Conservation (phyloP, 345 rosid genomes). For the Populus nigra region DNA sequence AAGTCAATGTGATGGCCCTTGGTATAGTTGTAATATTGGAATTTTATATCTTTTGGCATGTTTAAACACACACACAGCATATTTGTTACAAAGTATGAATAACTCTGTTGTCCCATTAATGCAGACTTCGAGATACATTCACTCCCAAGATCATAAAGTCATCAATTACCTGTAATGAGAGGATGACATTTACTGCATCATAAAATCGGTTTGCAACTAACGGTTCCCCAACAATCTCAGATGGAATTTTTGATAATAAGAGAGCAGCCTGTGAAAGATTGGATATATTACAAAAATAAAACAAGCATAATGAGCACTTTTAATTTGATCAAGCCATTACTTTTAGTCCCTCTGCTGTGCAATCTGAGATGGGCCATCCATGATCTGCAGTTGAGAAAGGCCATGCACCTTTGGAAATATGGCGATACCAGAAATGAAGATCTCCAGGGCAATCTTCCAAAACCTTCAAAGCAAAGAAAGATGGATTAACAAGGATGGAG, state of each 20-base stretch:
- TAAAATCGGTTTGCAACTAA: slow-evolving; percentile 52
- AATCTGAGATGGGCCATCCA: slow-evolving; percentile 97
- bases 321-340: slow-evolving; percentile 36
- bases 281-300: slow-evolving; percentile 11
- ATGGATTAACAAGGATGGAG: slow-evolving; percentile 8
- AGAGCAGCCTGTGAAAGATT: slow-evolving; percentile 60
- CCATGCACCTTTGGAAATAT: slow-evolving; percentile 99
- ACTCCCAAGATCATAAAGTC: neutral
- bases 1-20: neutral
- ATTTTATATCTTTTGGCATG: neutral
- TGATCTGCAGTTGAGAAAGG: slow-evolving; percentile 97
- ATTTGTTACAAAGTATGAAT: neutral
- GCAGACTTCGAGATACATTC: neutral
- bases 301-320: neutral
- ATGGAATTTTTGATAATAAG: slow-evolving; percentile 62
- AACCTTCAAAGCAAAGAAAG: slow-evolving; percentile 49
- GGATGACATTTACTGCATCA: slow-evolving; percentile 85
- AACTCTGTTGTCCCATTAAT: neutral
- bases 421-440: slow-evolving; percentile 80
- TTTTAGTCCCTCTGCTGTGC: slow-evolving; percentile 91
- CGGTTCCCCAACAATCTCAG: slow-evolving; percentile 78
- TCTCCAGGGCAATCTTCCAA: slow-evolving; percentile 81
- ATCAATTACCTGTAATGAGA: slow-evolving; percentile 73
- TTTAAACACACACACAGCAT: neutral
- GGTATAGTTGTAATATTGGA: neutral